A percentile compares a stretch with the other conserved stretches of the same genome.
Conservation (phyloP, 2,329 filamentous ascomycete genomes). For the Fusarium illudens region DNA sequence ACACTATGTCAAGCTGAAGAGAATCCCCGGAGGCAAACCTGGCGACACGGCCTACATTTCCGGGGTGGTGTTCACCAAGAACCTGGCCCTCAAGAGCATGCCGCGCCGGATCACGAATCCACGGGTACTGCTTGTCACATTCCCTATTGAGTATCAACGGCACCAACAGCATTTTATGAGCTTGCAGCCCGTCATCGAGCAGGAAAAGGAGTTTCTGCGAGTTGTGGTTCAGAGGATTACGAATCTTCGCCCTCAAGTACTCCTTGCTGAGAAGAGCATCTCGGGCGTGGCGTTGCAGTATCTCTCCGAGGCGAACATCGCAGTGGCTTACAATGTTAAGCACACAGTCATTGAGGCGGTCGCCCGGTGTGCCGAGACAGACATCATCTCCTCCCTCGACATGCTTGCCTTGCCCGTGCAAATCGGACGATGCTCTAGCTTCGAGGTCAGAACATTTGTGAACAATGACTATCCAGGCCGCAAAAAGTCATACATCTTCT, state of each 20-base stretch:
- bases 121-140: slow-evolving; percentile 90
- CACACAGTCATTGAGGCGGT: slow-evolving; percentile 95
- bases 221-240: slow-evolving; percentile 93
- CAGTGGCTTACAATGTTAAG: slow-evolving; percentile 97
- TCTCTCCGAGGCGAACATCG: slow-evolving; percentile 86
- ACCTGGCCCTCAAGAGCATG: slow-evolving; percentile 96
- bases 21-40: slow-evolving; percentile 88
- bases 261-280: slow-evolving; percentile 93
- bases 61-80: slow-evolving; percentile 96
- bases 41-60: slow-evolving; percentile 96
- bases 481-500: slow-evolving; percentile 95
- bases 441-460: slow-evolving; percentile 96
- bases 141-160: slow-evolving; percentile 94
- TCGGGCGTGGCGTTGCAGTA: slow-evolving; percentile 91
- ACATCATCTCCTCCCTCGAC: slow-evolving; percentile 93
- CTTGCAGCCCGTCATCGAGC: slow-evolving; percentile 92
- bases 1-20: slow-evolving; percentile 97
- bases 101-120: slow-evolving; percentile 83
- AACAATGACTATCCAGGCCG: slow-evolving; percentile 75
- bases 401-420: slow-evolving; percentile 80
- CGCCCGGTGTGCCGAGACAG: slow-evolving; percentile 88
- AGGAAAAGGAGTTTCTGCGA: slow-evolving; percentile 91
- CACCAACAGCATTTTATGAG: slow-evolving; percentile 95
- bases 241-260: slow-evolving; percentile 81
- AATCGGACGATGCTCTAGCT: slow-evolving; percentile 82